Evolutionary conservation across 2,329 filamentous ascomycete species (phyloP), one percentile per base, ranked within the genome.

Genomic region (Penicillium griseofulvum): DNA sequence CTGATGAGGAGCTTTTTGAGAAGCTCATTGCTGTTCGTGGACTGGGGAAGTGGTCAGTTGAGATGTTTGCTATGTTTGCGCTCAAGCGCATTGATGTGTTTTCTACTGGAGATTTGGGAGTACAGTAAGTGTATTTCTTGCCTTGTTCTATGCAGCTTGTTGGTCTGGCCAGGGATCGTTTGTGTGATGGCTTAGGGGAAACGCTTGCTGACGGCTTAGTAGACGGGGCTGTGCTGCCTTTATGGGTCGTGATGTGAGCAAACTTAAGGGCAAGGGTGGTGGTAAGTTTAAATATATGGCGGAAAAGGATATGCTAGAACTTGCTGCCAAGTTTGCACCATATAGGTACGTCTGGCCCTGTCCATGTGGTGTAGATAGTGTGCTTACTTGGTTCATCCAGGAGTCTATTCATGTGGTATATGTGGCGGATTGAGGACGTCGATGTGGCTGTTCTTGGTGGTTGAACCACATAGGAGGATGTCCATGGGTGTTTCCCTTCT

Each of bases 221-320:
- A 83, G 81, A 67, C 81, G 92, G 67, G 94, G 94, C 10, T 96
- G 97, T 87, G 94, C 94, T 1, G 87, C 89, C 0, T 92, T 94
- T 69, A 81, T 87, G 45, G 94, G 94, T 1, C 84, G 84, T 56
- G 90, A 97, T 70, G 86, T 97, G 22, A 84, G 80, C 43, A 96
- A 93, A 75, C 76, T 97, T 56, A 97, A 95, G 76, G 79, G 77
- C 34, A 89, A 85, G 61, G 86, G 86, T 26, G 87, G 87, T 31
- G 89, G 90, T 42, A 97, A 97, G 78, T 97, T 91, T 88, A 97
- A 97, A 79, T 99, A 97, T 73, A 96, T 97, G 91, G 83, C 82
- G 34, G 94, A 97, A 76, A 83, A 86, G 70, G 94, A 97, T 57
- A 97, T 99, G 94, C 71, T 88, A 57, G 89, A 91, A 62, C 81